phyloP scores from a whole-genome alignment of 2,329 filamentous ascomycete species.

The Xylariaceae sp. region DNA sequence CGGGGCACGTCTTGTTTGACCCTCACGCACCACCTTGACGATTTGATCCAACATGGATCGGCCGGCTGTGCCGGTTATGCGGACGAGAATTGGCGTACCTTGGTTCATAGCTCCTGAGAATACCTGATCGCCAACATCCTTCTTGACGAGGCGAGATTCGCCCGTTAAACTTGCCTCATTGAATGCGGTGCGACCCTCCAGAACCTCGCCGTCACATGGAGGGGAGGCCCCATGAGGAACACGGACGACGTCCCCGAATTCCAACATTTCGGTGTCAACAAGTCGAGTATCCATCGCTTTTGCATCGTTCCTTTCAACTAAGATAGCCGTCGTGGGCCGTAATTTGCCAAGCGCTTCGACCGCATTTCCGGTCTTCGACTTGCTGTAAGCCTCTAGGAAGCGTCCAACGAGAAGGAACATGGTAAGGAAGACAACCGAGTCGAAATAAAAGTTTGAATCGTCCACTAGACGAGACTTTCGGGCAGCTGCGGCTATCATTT shows the following conservation, averaged over 20 bases:
- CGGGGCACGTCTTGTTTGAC: slow-evolving; percentile 68
- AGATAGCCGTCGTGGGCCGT: slow-evolving; percentile 67
- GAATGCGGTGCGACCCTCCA: slow-evolving; percentile 61
- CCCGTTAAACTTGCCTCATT: slow-evolving; percentile 89
- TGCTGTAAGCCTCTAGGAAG: slow-evolving; percentile 85
- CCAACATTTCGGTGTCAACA: slow-evolving; percentile 62
- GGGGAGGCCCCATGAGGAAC: slow-evolving; percentile 77
- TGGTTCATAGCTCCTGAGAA: slow-evolving; percentile 74
- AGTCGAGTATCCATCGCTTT: slow-evolving; percentile 34
- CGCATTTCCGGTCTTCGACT: slow-evolving; percentile 82
- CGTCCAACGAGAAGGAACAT: slow-evolving; percentile 73
- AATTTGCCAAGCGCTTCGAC: slow-evolving; percentile 74
- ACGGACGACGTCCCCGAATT: slow-evolving; percentile 67
- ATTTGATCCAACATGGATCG: slow-evolving; percentile 76
- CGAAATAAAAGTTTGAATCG: slow-evolving; percentile 69
- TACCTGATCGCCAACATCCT: slow-evolving; percentile 57
- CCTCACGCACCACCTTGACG: slow-evolving; percentile 69
- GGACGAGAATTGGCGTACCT: slow-evolving; percentile 55
- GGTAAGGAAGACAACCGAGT: slow-evolving; percentile 87
- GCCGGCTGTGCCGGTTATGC: slow-evolving; percentile 60
- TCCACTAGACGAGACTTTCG: slow-evolving; percentile 36
- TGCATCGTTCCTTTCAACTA: slow-evolving; percentile 50
- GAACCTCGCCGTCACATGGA: slow-evolving; percentile 70
- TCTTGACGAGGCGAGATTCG: slow-evolving; percentile 64
- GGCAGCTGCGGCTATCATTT: slow-evolving; percentile 63